Conservation (phyloP, 139 green algal genomes). For the Pleodorina starrii region DNA sequence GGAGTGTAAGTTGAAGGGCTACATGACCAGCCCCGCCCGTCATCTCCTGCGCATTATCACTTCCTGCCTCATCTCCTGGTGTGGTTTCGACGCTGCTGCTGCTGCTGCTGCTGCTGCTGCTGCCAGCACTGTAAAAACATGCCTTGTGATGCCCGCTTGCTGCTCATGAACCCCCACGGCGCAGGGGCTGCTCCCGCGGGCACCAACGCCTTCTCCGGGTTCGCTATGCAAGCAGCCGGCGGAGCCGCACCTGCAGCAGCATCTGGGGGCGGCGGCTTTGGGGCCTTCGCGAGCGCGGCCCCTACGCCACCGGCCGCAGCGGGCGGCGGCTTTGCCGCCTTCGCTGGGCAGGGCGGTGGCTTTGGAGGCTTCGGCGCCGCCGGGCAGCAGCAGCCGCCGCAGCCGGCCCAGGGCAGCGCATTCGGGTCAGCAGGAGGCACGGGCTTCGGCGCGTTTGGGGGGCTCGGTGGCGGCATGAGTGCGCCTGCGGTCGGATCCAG, state of each 20-base stretch:
- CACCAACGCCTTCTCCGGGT: conserved; percentile 9
- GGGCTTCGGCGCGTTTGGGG: conserved; percentile 1
- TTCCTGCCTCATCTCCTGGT: neutral
- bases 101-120: too few species aligned
- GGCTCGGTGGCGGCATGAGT: neutral
- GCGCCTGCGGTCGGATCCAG: neutral
- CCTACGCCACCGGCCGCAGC: neutral
- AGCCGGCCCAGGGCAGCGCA: neutral
- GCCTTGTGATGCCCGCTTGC: too few species aligned
- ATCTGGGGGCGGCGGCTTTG: conserved; percentile 10
- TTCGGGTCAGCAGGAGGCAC: neutral
- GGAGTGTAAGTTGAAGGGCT: neutral
- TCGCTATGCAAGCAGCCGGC: conserved; percentile 6
- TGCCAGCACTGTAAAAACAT: too few species aligned
- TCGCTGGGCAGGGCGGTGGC: conserved; percentile 12
- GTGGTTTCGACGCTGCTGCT: neutral
- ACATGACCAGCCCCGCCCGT: too few species aligned
- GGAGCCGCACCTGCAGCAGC: neutral
- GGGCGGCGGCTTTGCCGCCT: conserved; percentile 28
- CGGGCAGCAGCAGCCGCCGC: neutral
- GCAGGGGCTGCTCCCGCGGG: too few species aligned
- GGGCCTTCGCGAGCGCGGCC: neutral
- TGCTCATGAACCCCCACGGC: too few species aligned
- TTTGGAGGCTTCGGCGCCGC: conserved; percentile 10
- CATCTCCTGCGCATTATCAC: neutral